Evolutionary conservation across 305 asterid genomes (phyloP).

Genomic region (Fraxinus latifolia): DNA sequence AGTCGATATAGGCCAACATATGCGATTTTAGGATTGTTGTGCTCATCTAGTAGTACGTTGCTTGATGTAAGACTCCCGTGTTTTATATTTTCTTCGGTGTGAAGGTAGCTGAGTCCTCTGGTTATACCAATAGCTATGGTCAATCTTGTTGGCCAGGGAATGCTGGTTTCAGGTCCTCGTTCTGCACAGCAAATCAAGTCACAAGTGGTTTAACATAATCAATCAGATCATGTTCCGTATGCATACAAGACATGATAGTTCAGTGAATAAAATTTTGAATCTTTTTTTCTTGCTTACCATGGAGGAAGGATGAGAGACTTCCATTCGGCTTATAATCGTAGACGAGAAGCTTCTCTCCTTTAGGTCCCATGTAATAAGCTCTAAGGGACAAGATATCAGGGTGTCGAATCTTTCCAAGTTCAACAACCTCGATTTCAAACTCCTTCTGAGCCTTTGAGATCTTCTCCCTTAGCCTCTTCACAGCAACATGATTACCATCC

Average conservation of each 20-base stretch:
- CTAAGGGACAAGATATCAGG: slow-evolving; percentile 42
- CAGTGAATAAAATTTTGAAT: neutral
- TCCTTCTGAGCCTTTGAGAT: slow-evolving; percentile 47
- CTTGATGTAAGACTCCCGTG: slow-evolving; percentile 66
- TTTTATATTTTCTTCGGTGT: slow-evolving; percentile 46
- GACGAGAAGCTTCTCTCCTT: slow-evolving; percentile 59
- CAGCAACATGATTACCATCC: slow-evolving; percentile 43
- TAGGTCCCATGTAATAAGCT: slow-evolving; percentile 55
- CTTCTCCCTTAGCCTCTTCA: slow-evolving; percentile 52
- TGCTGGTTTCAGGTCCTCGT: slow-evolving; percentile 74
- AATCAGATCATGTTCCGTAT: neutral
- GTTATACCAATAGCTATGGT: slow-evolving; percentile 60
- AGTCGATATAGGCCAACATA: slow-evolving; percentile 66
- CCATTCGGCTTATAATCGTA: slow-evolving; percentile 43
- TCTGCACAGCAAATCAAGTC: slow-evolving; percentile 40
- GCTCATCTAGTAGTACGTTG: slow-evolving; percentile 42
- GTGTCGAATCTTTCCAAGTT: slow-evolving; percentile 43
- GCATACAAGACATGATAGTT: neutral
- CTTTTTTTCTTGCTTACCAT: slow-evolving; percentile 28
- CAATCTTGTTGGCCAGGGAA: slow-evolving; percentile 77
- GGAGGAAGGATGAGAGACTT: slow-evolving; percentile 50
- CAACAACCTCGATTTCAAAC: slow-evolving; percentile 43
- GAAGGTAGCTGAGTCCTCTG: slow-evolving; percentile 63
- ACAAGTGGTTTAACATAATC: neutral
- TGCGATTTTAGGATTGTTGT: slow-evolving; percentile 38